Percentiles rank a stretch among this genome's conserved stretches.
Conservation (phyloP, 2,329 filamentous ascomycete species). For the Penicillium sp. region DNA sequence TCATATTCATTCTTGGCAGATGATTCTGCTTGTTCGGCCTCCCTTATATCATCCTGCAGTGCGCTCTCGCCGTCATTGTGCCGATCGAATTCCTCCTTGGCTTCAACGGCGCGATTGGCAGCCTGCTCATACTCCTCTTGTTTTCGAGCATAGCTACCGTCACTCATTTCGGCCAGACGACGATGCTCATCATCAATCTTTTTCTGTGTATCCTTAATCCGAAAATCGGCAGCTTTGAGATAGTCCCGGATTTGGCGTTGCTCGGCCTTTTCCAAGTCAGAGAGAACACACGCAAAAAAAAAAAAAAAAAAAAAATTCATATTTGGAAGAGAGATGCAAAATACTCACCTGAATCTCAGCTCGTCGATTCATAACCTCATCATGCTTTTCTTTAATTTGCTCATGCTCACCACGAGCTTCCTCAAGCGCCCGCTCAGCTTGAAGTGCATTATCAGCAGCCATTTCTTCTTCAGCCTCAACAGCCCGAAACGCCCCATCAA, state of each 20-base stretch:
- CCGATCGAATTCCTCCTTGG: constrained; percentile 46
- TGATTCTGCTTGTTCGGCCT: constrained; percentile 39
- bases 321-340: no score
- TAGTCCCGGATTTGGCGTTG: constrained; percentile 68
- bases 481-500: constrained; percentile 54
- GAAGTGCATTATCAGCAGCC: constrained; percentile 48
- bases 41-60: constrained; percentile 41
- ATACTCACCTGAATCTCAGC: constrained; percentile 54
- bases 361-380: constrained; percentile 59
- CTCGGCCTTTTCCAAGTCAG: constrained; percentile 56
- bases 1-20: constrained; percentile 28
- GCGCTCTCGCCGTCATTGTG: constrained; percentile 43
- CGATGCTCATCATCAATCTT: constrained; percentile 54
- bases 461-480: constrained; percentile 42
- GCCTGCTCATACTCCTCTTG: constrained; percentile 63
- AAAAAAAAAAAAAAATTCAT: not conserved
- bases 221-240: constrained; percentile 57
- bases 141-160: constrained; percentile 69
- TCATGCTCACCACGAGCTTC: constrained; percentile 53
- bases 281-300: not conserved
- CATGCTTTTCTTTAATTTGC: constrained; percentile 55
- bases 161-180: constrained; percentile 69
- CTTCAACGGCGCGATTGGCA: constrained; percentile 54
- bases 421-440: constrained; percentile 49
- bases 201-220: constrained; percentile 46